Evolutionary conservation across 2,329 filamentous ascomycete genomes (phyloP).

Genomic region (Cadophora luteo-olivacea): DNA sequence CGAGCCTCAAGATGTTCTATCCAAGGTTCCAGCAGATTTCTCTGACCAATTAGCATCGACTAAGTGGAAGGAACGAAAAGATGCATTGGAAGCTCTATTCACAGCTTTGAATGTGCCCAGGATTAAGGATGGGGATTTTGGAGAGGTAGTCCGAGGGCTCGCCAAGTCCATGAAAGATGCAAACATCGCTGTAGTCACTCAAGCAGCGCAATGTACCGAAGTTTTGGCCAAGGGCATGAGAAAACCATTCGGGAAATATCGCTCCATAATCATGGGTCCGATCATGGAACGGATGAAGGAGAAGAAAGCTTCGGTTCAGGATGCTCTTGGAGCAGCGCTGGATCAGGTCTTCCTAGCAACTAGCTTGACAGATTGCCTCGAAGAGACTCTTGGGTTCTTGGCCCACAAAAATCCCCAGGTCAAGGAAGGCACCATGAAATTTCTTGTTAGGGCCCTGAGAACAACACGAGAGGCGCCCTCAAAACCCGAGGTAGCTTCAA

Average conservation of each 20-base stretch:
- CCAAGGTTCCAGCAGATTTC: conserved; percentile 83
- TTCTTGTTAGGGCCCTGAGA: conserved; percentile 86
- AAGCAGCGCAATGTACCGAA: conserved; percentile 93
- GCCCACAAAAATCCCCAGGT: conserved; percentile 97
- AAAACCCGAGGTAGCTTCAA: conserved; percentile 81
- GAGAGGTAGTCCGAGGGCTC: conserved; percentile 81
- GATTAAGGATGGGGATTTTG: conserved; percentile 90
- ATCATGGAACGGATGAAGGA: conserved; percentile 97
- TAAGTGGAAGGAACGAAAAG: conserved; percentile 99
- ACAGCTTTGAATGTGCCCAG: conserved; percentile 80
- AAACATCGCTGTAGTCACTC: conserved; percentile 91
- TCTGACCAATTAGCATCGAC: conserved; percentile 84
- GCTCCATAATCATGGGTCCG: conserved; percentile 79
- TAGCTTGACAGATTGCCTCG: conserved; percentile 82
- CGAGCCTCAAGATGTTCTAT: conserved; percentile 85
- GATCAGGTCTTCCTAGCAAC: conserved; percentile 74
- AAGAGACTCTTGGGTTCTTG: conserved; percentile 85
- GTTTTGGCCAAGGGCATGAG: conserved; percentile 85
- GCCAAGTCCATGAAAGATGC: conserved; percentile 99
- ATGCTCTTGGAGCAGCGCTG: conserved; percentile 84
- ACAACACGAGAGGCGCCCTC: conserved; percentile 83
- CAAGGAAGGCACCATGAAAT: conserved; percentile 93
- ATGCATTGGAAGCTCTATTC: conserved; percentile 84
- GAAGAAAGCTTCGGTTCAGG: conserved; percentile 89
- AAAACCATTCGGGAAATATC: conserved; percentile 79